Evolutionary conservation across 257 asterid genomes (phyloP).

Genomic region (Jacaranda copaia): DNA sequence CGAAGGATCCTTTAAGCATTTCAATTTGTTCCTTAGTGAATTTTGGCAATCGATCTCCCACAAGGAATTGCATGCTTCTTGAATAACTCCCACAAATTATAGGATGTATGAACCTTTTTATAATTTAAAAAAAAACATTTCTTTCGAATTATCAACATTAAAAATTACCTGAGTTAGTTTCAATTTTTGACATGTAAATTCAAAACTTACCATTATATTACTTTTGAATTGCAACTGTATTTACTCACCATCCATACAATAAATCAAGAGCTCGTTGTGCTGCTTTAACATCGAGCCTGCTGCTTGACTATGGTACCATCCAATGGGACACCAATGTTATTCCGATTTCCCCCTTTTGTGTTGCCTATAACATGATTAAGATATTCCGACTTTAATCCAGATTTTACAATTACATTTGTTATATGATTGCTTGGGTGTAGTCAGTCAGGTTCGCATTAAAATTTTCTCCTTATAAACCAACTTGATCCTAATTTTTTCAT

Average conservation of each 20-base stretch:
- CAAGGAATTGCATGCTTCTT: slow-evolving; percentile 45
- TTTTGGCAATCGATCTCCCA: slow-evolving; percentile 54
- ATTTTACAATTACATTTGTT: no score
- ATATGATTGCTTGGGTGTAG: no score
- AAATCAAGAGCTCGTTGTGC: slow-evolving; percentile 67
- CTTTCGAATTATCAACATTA: slow-evolving; percentile 54
- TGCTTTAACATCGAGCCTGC: slow-evolving; percentile 46
- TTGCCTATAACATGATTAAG: slow-evolving; percentile 37
- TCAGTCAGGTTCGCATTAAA: no score
- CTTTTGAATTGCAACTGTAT: background rate
- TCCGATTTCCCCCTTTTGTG: slow-evolving; percentile 71
- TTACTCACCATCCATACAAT: slow-evolving; percentile 64
- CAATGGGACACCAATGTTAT: slow-evolving; percentile 48
- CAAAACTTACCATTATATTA: no score
- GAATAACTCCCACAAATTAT: background rate
- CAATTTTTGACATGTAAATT: no score
- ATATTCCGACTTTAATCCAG: no score
- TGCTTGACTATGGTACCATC: slow-evolving; percentile 52
- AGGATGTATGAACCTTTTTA: no score
- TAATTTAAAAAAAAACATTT: no score
- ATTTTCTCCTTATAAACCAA: no score
- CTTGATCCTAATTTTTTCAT: no score
- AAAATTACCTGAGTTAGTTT: no score
- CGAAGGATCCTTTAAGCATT: slow-evolving; percentile 56
- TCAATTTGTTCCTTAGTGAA: slow-evolving; percentile 42